These are phyloP conservation scores for Coemansia sp. DNA, from an alignment of 192 early-diverging fungal genomes.

Conservation along the genomic window DNA sequence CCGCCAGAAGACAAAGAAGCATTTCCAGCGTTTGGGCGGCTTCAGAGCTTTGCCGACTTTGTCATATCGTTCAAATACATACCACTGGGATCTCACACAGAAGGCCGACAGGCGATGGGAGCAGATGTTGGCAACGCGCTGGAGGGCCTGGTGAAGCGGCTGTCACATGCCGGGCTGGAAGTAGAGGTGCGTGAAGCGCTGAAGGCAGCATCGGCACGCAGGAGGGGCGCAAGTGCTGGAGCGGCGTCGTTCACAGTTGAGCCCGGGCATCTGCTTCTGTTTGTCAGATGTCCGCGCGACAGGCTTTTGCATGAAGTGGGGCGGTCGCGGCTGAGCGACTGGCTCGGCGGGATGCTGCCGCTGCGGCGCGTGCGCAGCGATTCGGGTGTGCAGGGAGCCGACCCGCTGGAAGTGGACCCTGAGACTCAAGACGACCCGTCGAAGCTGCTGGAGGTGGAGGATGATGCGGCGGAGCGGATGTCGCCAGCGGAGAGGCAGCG, in stretches of 20 bases:
- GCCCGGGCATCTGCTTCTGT: constrained; percentile 58
- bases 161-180: constrained; percentile 61
- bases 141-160: constrained; percentile 51
- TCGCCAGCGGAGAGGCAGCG: constrained; percentile 37
- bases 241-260: constrained; percentile 10
- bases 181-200: constrained; percentile 63
- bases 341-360: constrained; percentile 63
- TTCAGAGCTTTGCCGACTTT: constrained; percentile 42
- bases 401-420: constrained; percentile 37
- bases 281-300: constrained; percentile 65
- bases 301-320: constrained; percentile 55
- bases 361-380: constrained; percentile 28
- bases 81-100: background rate
- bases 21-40: background rate
- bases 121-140: constrained; percentile 12
- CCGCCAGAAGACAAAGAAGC: background rate
- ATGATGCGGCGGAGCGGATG: constrained; percentile 18
- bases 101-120: constrained; percentile 2
- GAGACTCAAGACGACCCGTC: constrained; percentile 37
- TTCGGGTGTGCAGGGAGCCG: constrained; percentile 14
- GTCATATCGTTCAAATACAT: constrained; percentile 35
- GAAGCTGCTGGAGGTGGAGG: constrained; percentile 21
- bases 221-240: background rate
- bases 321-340: constrained; percentile 66
- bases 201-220: too few species aligned